Evolutionary conservation across 352 stramenopile species (phyloP).

Genomic region (Globisporangium yorkense): DNA sequence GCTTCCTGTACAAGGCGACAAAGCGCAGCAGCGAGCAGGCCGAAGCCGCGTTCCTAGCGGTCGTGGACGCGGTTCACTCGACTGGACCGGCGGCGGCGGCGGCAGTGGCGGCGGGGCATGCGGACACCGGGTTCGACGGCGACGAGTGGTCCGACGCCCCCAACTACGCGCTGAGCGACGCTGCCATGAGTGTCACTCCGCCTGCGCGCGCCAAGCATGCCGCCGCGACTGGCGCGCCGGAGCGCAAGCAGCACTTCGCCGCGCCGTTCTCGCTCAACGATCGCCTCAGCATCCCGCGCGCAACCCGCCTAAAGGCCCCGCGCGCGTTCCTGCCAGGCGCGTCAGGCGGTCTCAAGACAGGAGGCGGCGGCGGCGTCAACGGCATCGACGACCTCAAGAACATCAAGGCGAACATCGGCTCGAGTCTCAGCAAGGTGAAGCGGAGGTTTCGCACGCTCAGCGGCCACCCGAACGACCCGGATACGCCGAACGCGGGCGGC

Average conservation of each 20-base stretch:
- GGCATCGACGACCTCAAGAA: conserved; percentile 72
- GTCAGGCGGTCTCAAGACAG: conserved; percentile 4
- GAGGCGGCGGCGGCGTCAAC: conserved; percentile 13
- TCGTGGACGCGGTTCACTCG: conserved; percentile 54
- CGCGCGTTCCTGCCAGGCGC: conserved; percentile 27
- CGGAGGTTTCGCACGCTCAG: conserved; percentile 59
- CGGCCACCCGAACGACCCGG: conserved; percentile 39
- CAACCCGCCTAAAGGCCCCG: conserved; percentile 41
- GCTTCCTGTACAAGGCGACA: conserved; percentile 64
- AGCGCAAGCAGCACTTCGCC: conserved; percentile 31
- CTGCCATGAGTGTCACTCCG: not conserved
- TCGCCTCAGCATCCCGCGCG: conserved; percentile 45
- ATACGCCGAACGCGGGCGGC: conserved; percentile 4
- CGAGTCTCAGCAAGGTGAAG: conserved; percentile 76
- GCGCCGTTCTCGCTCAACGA: conserved; percentile 64
- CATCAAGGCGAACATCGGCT: conserved; percentile 69
- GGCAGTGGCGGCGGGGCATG: conserved; percentile 7
- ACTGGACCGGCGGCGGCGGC: conserved; percentile 32
- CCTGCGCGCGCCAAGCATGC: conserved; percentile 11
- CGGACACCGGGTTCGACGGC: conserved; percentile 38
- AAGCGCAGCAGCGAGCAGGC: conserved; percentile 58
- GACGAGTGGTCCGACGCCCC: conserved; percentile 49
- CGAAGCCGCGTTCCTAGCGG: conserved; percentile 64
- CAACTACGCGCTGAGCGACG: conserved; percentile 25
- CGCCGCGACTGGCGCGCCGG: conserved; percentile 14